Conservation (phyloP, 345 rosid genomes). For the Erucastrum elatum region DNA sequence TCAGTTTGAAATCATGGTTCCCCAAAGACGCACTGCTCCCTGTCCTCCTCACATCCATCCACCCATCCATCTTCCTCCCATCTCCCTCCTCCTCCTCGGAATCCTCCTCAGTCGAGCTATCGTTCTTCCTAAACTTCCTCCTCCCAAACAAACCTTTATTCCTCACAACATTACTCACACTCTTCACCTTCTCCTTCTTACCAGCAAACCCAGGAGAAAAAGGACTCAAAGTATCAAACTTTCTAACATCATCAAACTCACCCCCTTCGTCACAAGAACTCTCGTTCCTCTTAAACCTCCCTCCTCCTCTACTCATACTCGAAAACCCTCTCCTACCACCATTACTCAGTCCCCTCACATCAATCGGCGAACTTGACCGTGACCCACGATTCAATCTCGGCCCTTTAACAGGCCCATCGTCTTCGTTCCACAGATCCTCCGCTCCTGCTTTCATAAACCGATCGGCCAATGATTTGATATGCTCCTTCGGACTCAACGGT, state of each 20-base stretch:
- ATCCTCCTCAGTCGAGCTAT: slow-evolving; percentile 68
- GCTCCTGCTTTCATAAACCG: slow-evolving; percentile 90
- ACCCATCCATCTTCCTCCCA: slow-evolving; percentile 41
- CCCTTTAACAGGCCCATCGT: slow-evolving; percentile 65
- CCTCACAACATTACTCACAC: slow-evolving; percentile 28
- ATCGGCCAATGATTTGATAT: slow-evolving; percentile 80
- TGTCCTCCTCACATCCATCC: slow-evolving; percentile 51
- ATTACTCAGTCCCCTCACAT: slow-evolving; percentile 48
- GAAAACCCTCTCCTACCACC: slow-evolving; percentile 47
- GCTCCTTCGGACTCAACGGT: slow-evolving; percentile 63
- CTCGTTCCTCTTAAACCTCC: slow-evolving; percentile 46
- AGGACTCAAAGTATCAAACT: slow-evolving; percentile 30
- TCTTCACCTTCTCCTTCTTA: slow-evolving; percentile 31
- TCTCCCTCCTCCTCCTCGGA: slow-evolving; percentile 44
- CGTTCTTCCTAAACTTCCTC: slow-evolving; percentile 51
- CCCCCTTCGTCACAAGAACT: slow-evolving; percentile 45
- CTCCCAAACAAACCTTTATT: slow-evolving; percentile 29
- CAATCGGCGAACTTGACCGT: slow-evolving; percentile 46
- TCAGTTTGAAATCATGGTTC: slow-evolving; percentile 65
- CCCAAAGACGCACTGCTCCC: slow-evolving; percentile 81
- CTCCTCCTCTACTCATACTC: slow-evolving; percentile 42
- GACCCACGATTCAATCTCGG: slow-evolving; percentile 21
- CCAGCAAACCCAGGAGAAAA: slow-evolving; percentile 27
- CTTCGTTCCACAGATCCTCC: slow-evolving; percentile 87
- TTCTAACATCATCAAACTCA: slow-evolving; percentile 25